Evolutionary conservation across 2,329 filamentous ascomycete genomes (phyloP).

Genomic region (Lizonia empirigonia): DNA sequence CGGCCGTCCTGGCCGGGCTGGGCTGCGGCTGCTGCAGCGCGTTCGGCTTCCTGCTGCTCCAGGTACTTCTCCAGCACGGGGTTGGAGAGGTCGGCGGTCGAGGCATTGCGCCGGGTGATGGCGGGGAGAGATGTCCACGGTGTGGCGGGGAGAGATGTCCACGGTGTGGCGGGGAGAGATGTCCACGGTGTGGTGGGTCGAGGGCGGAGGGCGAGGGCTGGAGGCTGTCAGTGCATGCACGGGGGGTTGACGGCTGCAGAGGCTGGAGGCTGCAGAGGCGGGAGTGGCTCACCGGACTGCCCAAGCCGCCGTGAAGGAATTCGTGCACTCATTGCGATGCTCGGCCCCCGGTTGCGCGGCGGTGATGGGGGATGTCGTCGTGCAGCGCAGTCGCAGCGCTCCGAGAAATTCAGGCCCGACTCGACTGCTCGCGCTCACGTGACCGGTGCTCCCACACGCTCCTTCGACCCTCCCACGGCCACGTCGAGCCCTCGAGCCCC

Average conservation of each 20-base stretch:
- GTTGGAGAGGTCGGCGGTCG: conserved; percentile 44
- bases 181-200: conserved; percentile 25
- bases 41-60: conserved; percentile 21
- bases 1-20: background rate
- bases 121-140: conserved; percentile 25
- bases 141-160: conserved; percentile 24
- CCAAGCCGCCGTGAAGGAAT: conserved; percentile 67
- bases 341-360: conserved; percentile 31
- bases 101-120: conserved; percentile 24
- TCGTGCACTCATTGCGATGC: conserved; percentile 66
- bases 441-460: conserved; percentile 14
- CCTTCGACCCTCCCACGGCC: conserved; percentile 15
- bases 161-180: conserved; percentile 24
- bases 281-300: conserved; percentile 59
- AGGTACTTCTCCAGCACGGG: conserved; percentile 68
- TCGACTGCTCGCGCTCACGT: conserved; percentile 6
- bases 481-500: conserved; percentile 9
- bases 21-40: background rate
- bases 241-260: too few relatives aligned
- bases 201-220: conserved; percentile 35
- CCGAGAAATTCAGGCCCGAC: conserved; percentile 24
- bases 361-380: conserved; percentile 22
- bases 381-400: conserved; percentile 24
- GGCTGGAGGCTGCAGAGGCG: background rate
- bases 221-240: conserved; percentile 11